phyloP scores from a whole-genome alignment of 2,329 filamentous ascomycete genomes.

The Calonectria crousiana region DNA sequence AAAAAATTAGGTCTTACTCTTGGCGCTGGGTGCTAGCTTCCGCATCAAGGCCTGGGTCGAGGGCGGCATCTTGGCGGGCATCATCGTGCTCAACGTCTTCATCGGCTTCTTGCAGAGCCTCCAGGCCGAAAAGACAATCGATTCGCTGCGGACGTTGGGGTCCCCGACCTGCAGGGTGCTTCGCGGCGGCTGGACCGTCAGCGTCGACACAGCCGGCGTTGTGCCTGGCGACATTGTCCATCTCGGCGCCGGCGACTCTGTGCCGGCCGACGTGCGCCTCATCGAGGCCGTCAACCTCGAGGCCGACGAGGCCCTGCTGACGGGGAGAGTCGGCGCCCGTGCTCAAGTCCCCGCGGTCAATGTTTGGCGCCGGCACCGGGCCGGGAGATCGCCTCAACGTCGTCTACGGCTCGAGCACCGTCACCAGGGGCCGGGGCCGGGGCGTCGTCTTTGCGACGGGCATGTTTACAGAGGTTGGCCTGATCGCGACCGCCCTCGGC shows the following conservation, averaged over 20 bases:
- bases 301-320: constrained; percentile 72
- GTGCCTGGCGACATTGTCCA: constrained; percentile 68
- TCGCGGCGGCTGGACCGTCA: constrained; percentile 50
- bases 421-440: constrained; percentile 69
- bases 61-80: constrained; percentile 64
- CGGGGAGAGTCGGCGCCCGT: constrained; percentile 71
- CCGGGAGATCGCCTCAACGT: constrained; percentile 69
- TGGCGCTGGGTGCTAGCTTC: constrained; percentile 69
- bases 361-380: constrained; percentile 51
- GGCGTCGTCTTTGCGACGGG: constrained; percentile 71
- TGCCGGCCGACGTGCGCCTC: constrained; percentile 67
- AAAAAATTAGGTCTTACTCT: constrained; percentile 62
- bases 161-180: constrained; percentile 54
- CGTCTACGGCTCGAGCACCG: constrained; percentile 68
- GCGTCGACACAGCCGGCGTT: constrained; percentile 52
- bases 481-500: constrained; percentile 62
- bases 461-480: constrained; percentile 70
- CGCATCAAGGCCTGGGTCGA: constrained; percentile 66
- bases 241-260: constrained; percentile 64
- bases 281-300: constrained; percentile 71
- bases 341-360: constrained; percentile 58
- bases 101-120: constrained; percentile 61
- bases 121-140: constrained; percentile 56
- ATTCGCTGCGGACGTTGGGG: constrained; percentile 51
- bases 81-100: constrained; percentile 65